A percentile compares a stretch with the other conserved stretches of the same genome.
Conservation (phyloP, 73 alveolate species). For the Paramecium bursaria region DNA sequence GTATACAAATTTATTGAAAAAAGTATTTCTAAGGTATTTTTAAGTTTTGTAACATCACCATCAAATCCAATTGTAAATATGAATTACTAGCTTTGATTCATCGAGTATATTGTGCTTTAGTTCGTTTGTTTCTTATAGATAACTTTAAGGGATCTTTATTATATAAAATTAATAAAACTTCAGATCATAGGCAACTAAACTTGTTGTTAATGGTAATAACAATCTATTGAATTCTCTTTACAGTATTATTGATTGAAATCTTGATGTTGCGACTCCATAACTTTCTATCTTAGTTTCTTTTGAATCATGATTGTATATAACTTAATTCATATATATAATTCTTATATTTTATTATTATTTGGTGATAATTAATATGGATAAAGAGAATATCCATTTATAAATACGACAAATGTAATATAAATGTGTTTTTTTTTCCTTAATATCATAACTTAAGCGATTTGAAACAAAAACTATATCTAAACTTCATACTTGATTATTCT, state of each 20-base stretch:
- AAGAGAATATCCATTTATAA: too few species aligned
- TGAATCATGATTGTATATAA: slow-evolving; percentile 37
- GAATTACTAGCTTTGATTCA: neutral
- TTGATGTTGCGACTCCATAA: slow-evolving; percentile 24
- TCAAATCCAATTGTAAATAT: slow-evolving; percentile 34
- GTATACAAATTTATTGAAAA: slow-evolving; percentile 1
- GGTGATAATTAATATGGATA: too few species aligned
- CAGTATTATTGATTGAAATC: slow-evolving; percentile 21
- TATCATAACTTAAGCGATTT: too few species aligned
- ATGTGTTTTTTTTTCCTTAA: too few species aligned
- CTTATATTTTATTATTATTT: too few species aligned
- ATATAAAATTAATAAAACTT: neutral
- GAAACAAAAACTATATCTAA: too few species aligned
- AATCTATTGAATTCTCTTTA: slow-evolving; percentile 12
- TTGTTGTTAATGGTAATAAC: slow-evolving; percentile 11
- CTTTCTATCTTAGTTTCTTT: neutral
- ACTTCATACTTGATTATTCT: too few species aligned
- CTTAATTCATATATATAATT: neutral
- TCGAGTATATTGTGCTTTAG: slow-evolving; percentile 35
- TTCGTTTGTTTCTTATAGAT: neutral
- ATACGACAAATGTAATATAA: too few species aligned
- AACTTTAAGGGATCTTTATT: slow-evolving; percentile 6
- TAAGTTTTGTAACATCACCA: slow-evolving; percentile 32
- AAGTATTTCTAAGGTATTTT: slow-evolving; percentile 7
- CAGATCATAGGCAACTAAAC: slow-evolving; percentile 1